phyloP scores from a whole-genome alignment of 805 yeast species.

The Kregervanrija delftensis region DNA sequence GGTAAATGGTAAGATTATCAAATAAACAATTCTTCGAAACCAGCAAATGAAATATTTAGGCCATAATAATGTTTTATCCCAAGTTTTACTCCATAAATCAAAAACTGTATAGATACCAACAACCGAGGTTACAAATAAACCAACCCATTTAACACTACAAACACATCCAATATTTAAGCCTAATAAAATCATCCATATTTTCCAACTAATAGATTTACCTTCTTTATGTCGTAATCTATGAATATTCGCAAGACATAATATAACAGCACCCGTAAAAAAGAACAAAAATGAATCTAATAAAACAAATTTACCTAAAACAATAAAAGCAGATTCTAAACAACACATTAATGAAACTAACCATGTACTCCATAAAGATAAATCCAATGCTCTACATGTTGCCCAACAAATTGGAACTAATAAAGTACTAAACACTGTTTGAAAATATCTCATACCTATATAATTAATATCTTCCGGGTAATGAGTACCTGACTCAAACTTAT shows the following conservation, averaged over 20 bases:
- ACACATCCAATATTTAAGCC: conserved; percentile 77
- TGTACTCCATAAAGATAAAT: conserved; percentile 42
- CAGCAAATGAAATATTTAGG: conserved; percentile 52
- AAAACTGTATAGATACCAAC: conserved; percentile 87
- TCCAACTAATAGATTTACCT: conserved; percentile 33
- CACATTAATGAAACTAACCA: conserved; percentile 59
- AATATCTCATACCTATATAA: conserved; percentile 59
- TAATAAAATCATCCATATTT: conserved; percentile 49
- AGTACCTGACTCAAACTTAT: conserved; percentile 64
- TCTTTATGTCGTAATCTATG: conserved; percentile 40
- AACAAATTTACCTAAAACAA: conserved; percentile 68
- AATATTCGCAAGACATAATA: conserved; percentile 49
- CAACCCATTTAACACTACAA: conserved; percentile 84
- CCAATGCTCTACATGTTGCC: conserved; percentile 56
- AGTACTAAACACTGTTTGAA: conserved; percentile 64
- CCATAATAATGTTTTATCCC: conserved; percentile 56
- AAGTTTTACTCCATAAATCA: conserved; percentile 85
- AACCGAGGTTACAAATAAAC: conserved; percentile 73
- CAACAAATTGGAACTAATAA: conserved; percentile 66
- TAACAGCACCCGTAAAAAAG: conserved; percentile 68
- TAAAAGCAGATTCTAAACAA: conserved; percentile 59
- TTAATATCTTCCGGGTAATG: conserved; percentile 56
- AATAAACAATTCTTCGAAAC: conserved; percentile 56
- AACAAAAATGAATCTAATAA: conserved; percentile 70
- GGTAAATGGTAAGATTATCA: conserved; percentile 55